Base-by-base conservation (phyloP, 2,329 filamentous ascomycete species). In the Aspergillus versicolor region DNA sequence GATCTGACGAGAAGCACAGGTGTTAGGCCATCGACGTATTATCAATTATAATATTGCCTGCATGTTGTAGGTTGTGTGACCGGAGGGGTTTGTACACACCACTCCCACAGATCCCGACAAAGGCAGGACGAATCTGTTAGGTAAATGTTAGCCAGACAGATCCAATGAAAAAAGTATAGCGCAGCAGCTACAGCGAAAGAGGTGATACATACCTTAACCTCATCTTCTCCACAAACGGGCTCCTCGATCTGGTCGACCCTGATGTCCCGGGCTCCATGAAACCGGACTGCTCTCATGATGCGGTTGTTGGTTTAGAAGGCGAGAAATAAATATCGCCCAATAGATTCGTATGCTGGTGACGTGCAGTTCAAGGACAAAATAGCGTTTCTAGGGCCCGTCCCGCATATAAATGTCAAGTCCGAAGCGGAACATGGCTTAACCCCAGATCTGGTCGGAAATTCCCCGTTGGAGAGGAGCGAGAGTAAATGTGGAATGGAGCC, bases 181-280 rank as follows among this genome's bases (percentile, higher is more conserved):
- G 5, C 24, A 15, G 15, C 7, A 52, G 13, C 17, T 13, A 19
- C 12, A 27, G 42, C 21, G 27, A 24, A 30, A 8, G n/a, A 12
- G 5, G 27, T 5, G 19, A 7, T 32, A 45, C 49, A 52, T 49
- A 67, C 65, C 62, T 74, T 74, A 61, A 88, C 77, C 67, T 86
- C 79, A 2, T 80, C 81, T 8, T 77, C 70, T 5, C 77, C 73
- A 54, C 82, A 80, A 43, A 61, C 41, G 1, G 70, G 70, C 56
- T 73, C 72, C 21, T 69, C 62, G 13, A 75, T 63, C 51, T 74
- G 64, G 34, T 73, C 71, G 22, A 76, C 53, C 11, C 73, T 70
- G 54, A 75, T 61, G 59, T 76, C 73, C 12, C 65, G 62, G 38
- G 61, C 59, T 24, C 69, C 73, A 55, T 75, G 70, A 60, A 72